Percentiles rank a stretch among this genome's conserved stretches.
These are phyloP conservation scores for Boletus pseudo-olivaceus DNA, from an alignment of 768 basidiomycete genomes.

Conservation along the genomic window DNA sequence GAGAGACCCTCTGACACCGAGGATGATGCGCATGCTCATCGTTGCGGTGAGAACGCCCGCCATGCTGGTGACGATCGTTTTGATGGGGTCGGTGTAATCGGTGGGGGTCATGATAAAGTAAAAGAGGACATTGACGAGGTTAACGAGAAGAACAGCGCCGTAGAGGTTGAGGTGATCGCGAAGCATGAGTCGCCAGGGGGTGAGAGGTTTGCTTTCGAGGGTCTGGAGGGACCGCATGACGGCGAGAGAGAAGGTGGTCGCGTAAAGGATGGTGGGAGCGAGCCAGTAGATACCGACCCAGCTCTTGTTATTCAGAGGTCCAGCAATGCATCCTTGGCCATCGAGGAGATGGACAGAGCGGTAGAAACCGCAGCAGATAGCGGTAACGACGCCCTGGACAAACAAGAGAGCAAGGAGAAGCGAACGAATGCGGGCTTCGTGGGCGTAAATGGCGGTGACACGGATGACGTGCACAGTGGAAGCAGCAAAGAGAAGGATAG, in stretches of 20 bases:
- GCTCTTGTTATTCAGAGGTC: slow-evolving; percentile 55
- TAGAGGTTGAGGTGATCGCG: slow-evolving; percentile 87
- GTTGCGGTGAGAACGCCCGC: slow-evolving; percentile 83
- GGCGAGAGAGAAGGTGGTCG: slow-evolving; percentile 26
- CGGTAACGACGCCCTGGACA: slow-evolving; percentile 69
- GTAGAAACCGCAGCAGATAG: slow-evolving; percentile 74
- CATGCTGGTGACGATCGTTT: slow-evolving; percentile 83
- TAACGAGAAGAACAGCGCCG: slow-evolving; percentile 74
- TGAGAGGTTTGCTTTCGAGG: slow-evolving; percentile 45
- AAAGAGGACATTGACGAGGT: slow-evolving; percentile 81
- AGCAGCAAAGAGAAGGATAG: slow-evolving; percentile 66
- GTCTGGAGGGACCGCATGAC: slow-evolving; percentile 23
- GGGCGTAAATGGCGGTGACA: slow-evolving; percentile 71
- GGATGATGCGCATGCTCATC: slow-evolving; percentile 85
- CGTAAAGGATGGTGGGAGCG: slow-evolving; percentile 65
- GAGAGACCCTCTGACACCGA: slow-evolving; percentile 76
- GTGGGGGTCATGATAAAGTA: slow-evolving; percentile 81
- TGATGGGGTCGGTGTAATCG: slow-evolving; percentile 59
- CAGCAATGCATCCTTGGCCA: slow-evolving; percentile 85
- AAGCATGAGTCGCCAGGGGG: slow-evolving; percentile 83
- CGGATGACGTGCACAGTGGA: slow-evolving; percentile 77
- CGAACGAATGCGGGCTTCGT: slow-evolving; percentile 49
- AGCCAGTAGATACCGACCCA: slow-evolving; percentile 91
- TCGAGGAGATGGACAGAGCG: slow-evolving; percentile 70
- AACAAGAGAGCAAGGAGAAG: slow-evolving; percentile 59